Base-by-base conservation (phyloP, 257 asterid species). In the Jasminum sambac region DNA sequence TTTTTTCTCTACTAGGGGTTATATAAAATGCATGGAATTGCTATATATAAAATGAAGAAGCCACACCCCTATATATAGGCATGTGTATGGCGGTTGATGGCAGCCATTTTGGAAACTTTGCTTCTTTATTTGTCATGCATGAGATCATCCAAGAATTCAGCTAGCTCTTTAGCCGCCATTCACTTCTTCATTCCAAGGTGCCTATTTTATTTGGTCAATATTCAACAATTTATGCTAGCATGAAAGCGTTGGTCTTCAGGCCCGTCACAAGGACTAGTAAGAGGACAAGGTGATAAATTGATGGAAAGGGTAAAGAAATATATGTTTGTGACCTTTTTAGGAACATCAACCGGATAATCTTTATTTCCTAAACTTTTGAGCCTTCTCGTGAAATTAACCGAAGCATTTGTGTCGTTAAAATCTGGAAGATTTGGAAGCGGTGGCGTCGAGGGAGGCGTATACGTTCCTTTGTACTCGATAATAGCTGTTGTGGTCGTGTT, bases 401-500 rank as follows among this genome's bases (percentile, higher is more conserved):
- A 61, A 0, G 84, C 58, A 0, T 2, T 55, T 1, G 80, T 70
- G 37, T 85, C 82, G 9, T 12, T 62, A 3, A 69, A 1, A 0
- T 0, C 43, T 0, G 90, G 90, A 58, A 85, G 82, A 16, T 0
- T 44, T 0, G 89, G 88, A 8, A 76, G 79, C 13, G 58, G 0
- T 6, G 86, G 90, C 0, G 84, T 37, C 1, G 83, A 63, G 3
- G 83, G 76, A 40, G 78, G 73, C 0, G 85, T 66, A 52, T 82
- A 80, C 30, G 76, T 80, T 30, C 87, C 87, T 0, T 0, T 11
- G 55, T 88, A 85, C 37, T 77, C 44, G 0, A 88, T 0, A 1
- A 77, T 74, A 3, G 84, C 89, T 0, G 91, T 84, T 37, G 89
- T 80, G 12, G 79, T 88, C 0, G 71, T 38, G 76, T 74, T 72